These are phyloP conservation scores for Chaetomiaceae sp. DNA, from an alignment of 2,329 filamentous ascomycete genomes.

Conservation along the genomic window DNA sequence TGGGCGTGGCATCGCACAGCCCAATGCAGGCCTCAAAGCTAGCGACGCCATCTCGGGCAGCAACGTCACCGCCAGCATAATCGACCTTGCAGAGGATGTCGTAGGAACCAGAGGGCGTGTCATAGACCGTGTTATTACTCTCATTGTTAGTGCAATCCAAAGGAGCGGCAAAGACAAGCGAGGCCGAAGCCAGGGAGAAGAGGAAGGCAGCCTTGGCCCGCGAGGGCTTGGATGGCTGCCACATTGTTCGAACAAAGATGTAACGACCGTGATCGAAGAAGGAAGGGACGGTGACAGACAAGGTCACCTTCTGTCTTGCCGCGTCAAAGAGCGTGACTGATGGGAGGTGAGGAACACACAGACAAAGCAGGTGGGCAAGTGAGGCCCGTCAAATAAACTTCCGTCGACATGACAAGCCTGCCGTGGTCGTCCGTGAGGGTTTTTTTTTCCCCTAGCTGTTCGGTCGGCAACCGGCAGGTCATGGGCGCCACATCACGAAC, in stretches of 20 bases:
- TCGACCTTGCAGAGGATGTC: background rate
- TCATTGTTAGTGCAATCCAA: background rate
- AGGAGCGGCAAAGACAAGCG: background rate
- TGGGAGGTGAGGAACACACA: too few relatives aligned
- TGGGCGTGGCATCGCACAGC: background rate
- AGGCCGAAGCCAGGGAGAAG: background rate
- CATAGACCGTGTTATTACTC: background rate
- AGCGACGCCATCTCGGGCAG: background rate
- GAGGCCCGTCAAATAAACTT: too few relatives aligned
- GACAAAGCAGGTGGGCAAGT: too few relatives aligned
- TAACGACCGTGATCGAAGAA: background rate
- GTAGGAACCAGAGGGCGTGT: background rate
- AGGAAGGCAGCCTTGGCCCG: background rate
- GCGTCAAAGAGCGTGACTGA: background rate
- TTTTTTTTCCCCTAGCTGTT: too few relatives aligned
- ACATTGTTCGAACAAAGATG: background rate
- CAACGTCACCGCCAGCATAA: background rate
- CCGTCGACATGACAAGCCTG: too few relatives aligned
- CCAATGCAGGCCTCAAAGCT: conserved; percentile 2
- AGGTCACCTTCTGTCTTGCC: background rate
- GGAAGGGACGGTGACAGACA: background rate
- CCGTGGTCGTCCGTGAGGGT: too few relatives aligned
- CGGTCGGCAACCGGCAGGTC: too few relatives aligned
- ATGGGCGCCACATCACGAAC: too few relatives aligned
- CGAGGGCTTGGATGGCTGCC: background rate